Evolutionary conservation across 306 rosid species (phyloP), one percentile per base, ranked within the genome.

Genomic region (Sphenostylis stenocarpa): DNA sequence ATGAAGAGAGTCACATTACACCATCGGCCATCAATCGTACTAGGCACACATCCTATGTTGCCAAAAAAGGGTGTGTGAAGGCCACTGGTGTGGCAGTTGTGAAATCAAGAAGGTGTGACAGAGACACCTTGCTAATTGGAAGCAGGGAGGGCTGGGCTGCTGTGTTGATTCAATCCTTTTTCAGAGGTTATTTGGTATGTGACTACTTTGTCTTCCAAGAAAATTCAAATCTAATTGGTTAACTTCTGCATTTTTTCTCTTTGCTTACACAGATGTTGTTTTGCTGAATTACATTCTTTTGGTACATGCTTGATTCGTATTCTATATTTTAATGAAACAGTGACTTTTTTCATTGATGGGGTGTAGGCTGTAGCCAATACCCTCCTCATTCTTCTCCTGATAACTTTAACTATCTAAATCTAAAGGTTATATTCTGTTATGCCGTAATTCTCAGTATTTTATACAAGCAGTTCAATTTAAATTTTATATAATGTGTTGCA

Each of bases 161-260:
- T 10, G 49, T 84, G 19, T 88, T 77, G 86, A 92, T 92, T 67
- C 99, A 96, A 68, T 79, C 91, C 48, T 82, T 88, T 44, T 96
- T 96, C 81, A 87, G 98, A 77, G 97, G 99, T 24, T 88, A 77
- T 76, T 82, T 96, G 94, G 97, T 95, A 86, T 52, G 80, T 86
- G 6, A 31, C 24, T 11, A 28, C 28, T 64, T 67, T 26, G 3
- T 58, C 9, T 67, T 44, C 19, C 36, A 44, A 36, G 36, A 3
- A 75, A 16, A 3, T 9, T 62, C 16, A 15, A 60, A 21, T 38
- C 10, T 17, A 47, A 81, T 48, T 67, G 17, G 47, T 58, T 26
- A 33, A 29, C 34, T 28, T n/a, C 7, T 39, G 17, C 12, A 41
- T 7, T 17, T 64, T 20, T 6, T 39, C 17, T 36, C 29, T 64